Evolutionary conservation across 257 asterid species (phyloP), one percentile per base, ranked within the genome.

Genomic region (Perilla frutescens): DNA sequence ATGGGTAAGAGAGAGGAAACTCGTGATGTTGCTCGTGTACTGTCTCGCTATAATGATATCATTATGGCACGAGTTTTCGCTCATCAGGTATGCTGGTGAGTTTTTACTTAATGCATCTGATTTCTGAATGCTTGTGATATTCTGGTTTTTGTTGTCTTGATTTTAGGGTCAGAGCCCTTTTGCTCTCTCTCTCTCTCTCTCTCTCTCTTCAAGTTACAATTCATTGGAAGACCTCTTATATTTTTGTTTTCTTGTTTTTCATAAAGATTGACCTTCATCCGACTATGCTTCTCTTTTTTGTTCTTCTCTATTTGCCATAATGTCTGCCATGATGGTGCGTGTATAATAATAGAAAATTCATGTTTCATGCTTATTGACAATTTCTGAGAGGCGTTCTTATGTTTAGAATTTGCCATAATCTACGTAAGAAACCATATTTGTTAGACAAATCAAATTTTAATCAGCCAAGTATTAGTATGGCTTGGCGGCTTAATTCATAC

Each of bases 1-100:
- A 94, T 94, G 99, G 99, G 98, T 55, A 94, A 91, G 87, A 84
- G 99, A 45, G 99, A 94, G 85, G 99, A 90, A 84, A 94, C 99
- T 76, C 96, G 98, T 47, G 99, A 94, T 53, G 86, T 94, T 78
- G 99, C 99, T 72, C 97, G 97, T 6, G 99, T 94, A 51, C 88
- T 94, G 44, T 94, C 96, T 80, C 81, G 98, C 84, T 94, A 94
- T 77, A 94, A 91, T 86, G 96, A 94, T 81, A 88, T 94, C 88
- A 87, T 94, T 73, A 94, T 94, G 99, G 99, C 99, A 54, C 96
- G 98, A 54, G 90, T 94, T 72, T 94, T 91, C 84, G 96, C 89
- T 71, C 99, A 91, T 89, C 97, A 94, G 98, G 98, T 93, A 88
- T 70, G 93, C 83, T 62, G 88, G 89, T 83, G 91, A 87, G 87